phyloP scores from a whole-genome alignment of 2,329 filamentous ascomycete genomes.

The Akanthomyces lecanii region DNA sequence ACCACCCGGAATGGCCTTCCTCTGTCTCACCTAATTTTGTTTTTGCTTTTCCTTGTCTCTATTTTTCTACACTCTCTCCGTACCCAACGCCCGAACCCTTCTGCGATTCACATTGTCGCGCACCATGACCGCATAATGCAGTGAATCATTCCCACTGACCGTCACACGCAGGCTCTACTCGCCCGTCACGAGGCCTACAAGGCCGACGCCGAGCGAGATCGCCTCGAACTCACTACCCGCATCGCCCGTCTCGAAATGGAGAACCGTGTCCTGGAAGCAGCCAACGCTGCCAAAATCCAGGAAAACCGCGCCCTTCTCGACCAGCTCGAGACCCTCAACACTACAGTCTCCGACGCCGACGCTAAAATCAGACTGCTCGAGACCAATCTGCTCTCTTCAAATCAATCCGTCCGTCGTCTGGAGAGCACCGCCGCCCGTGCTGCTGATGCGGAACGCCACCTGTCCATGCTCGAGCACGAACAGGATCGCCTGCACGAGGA shows the following conservation, averaged over 20 bases:
- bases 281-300: constrained; percentile 73
- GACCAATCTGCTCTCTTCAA: constrained; percentile 69
- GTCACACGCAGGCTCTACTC: constrained; percentile 78
- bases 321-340: constrained; percentile 81
- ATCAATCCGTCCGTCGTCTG: constrained; percentile 70
- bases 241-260: constrained; percentile 72
- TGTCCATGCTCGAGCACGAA: constrained; percentile 75
- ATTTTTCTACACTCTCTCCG: background rate
- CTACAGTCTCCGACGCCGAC: constrained; percentile 74
- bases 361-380: constrained; percentile 73
- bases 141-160: constrained; percentile 4
- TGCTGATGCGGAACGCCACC: constrained; percentile 73
- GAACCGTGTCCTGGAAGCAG: constrained; percentile 69
- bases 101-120: background rate
- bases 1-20: background rate
- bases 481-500: constrained; percentile 68
- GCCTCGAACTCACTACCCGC: constrained; percentile 63
- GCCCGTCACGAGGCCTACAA: constrained; percentile 92
- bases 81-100: background rate
- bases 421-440: constrained; percentile 71
- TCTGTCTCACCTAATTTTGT: constrained; percentile 9
- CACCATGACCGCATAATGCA: background rate
- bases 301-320: constrained; percentile 79
- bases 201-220: constrained; percentile 84
- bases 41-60: constrained; percentile 21